Conservation (phyloP, 805 yeast species). For the Grigorovia yakushimaensis region DNA sequence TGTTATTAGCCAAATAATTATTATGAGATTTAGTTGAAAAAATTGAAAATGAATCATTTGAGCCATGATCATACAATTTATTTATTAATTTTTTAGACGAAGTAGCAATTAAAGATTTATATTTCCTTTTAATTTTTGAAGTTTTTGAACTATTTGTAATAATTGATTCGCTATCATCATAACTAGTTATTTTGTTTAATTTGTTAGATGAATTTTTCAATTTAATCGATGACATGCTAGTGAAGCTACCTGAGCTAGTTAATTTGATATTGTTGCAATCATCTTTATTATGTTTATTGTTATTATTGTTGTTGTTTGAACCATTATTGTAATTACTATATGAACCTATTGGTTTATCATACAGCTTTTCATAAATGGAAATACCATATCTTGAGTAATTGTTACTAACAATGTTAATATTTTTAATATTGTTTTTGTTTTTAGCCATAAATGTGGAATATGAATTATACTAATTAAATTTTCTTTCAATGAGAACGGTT, state of each 20-base stretch:
- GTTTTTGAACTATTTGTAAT: slow-evolving; percentile 9
- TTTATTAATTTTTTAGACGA: slow-evolving; percentile 24
- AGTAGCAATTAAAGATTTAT: slow-evolving; percentile 17
- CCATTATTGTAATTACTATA: not conserved
- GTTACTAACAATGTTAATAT: slow-evolving; percentile 28
- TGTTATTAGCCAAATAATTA: not conserved
- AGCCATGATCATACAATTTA: slow-evolving; percentile 26
- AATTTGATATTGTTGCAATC: slow-evolving; percentile 6
- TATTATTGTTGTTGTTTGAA: slow-evolving; percentile 1
- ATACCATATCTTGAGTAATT: slow-evolving; percentile 33
- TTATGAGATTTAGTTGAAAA: slow-evolving; percentile 22
- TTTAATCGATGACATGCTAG: slow-evolving; percentile 11
- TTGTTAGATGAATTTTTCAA: slow-evolving; percentile 10
- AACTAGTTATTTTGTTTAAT: slow-evolving; percentile 2
- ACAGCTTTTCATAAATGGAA: slow-evolving; percentile 24
- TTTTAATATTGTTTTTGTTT: not conserved
- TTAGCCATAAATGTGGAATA: not conserved
- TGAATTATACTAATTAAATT: too few relatives aligned
- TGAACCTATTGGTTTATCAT: slow-evolving; percentile 4
- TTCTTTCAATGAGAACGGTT: too few relatives aligned
- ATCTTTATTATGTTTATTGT: slow-evolving; percentile 3
- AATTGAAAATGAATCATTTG: slow-evolving; percentile 23
- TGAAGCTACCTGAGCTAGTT: not conserved
- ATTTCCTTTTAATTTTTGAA: slow-evolving; percentile 16
- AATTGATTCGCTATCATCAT: slow-evolving; percentile 7